Conservation (phyloP, 805 yeast species). For the Candida pini region DNA sequence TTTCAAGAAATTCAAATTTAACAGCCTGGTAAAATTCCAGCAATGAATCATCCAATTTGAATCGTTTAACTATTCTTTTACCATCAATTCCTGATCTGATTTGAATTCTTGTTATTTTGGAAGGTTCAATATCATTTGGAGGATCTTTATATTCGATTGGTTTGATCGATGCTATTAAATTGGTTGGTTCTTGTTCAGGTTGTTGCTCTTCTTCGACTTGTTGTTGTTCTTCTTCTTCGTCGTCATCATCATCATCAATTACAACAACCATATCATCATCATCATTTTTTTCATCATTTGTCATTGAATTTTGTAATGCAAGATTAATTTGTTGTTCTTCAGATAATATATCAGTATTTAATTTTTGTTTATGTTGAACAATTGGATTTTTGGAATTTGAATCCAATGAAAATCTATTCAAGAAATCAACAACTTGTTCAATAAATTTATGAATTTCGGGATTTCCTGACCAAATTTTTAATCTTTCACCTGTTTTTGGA, state of each 20-base stretch:
- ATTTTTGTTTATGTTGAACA: slow-evolving; percentile 49
- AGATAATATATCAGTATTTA: slow-evolving; percentile 60
- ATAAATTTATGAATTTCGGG: slow-evolving; percentile 60
- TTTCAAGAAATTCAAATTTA: slow-evolving; percentile 49
- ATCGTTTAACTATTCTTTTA: slow-evolving; percentile 69
- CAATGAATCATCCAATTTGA: slow-evolving; percentile 55
- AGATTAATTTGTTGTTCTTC: slow-evolving; percentile 81
- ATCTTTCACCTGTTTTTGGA: slow-evolving; percentile 92
- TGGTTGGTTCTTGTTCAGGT: background rate
- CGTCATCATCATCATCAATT: slow-evolving; percentile 14
- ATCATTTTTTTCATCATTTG: slow-evolving; percentile 26
- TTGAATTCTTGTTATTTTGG: slow-evolving; percentile 70
- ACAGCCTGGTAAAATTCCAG: slow-evolving; percentile 55
- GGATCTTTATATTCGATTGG: slow-evolving; percentile 58
- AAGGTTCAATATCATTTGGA: slow-evolving; percentile 39
- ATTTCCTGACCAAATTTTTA: slow-evolving; percentile 68
- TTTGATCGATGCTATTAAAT: slow-evolving; percentile 5
- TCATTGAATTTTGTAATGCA: slow-evolving; percentile 66
- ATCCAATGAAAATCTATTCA: slow-evolving; percentile 57
- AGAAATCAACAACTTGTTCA: slow-evolving; percentile 63
- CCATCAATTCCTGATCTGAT: slow-evolving; percentile 79
- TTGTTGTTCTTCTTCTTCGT: slow-evolving; percentile 1
- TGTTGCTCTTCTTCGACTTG: background rate
- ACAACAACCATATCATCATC: slow-evolving; percentile 22
- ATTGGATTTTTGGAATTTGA: slow-evolving; percentile 62